Evolutionary conservation across 2,329 filamentous ascomycete species (phyloP).

Genomic region (Fusarium sp.): DNA sequence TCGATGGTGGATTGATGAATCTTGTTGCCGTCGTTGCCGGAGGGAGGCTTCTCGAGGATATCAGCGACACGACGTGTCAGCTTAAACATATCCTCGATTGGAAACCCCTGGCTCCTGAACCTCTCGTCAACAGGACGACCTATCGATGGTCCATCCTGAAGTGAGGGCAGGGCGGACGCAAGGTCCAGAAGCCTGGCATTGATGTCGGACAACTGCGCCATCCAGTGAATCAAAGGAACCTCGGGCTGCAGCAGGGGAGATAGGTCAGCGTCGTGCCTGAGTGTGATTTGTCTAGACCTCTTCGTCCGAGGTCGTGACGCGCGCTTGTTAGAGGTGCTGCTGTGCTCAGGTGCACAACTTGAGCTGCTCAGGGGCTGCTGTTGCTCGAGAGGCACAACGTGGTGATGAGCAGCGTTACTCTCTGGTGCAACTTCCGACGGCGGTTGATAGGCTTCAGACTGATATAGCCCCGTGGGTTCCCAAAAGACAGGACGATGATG

Average conservation of each 20-base stretch:
- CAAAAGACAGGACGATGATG: slow-evolving; percentile 40
- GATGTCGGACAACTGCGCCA: slow-evolving; percentile 59
- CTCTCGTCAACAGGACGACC: slow-evolving; percentile 43
- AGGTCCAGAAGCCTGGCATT: slow-evolving; percentile 58
- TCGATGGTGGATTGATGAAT: slow-evolving; percentile 43
- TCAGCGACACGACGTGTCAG: slow-evolving; percentile 58
- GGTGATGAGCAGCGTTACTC: slow-evolving; percentile 23
- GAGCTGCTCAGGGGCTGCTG: slow-evolving; percentile 25
- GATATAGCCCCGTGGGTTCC: slow-evolving; percentile 41
- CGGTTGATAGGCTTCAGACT: slow-evolving; percentile 23
- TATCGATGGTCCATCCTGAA: slow-evolving; percentile 39
- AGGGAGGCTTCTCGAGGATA: slow-evolving; percentile 51
- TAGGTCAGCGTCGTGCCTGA: slow-evolving; percentile 46
- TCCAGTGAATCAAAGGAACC: slow-evolving; percentile 53
- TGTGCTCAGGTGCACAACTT: slow-evolving; percentile 48
- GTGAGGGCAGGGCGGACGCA: slow-evolving; percentile 53
- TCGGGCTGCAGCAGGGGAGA: slow-evolving; percentile 42
- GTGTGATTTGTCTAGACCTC: slow-evolving; percentile 54
- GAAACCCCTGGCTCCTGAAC: slow-evolving; percentile 53
- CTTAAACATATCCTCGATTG: slow-evolving; percentile 60
- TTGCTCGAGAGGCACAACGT: slow-evolving; percentile 34
- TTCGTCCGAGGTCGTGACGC: slow-evolving; percentile 42
- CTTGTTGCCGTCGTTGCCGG: slow-evolving; percentile 20
- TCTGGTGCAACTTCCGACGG: slow-evolving; percentile 38
- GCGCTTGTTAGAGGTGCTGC: slow-evolving; percentile 46